Evolutionary conservation across 495 filamentous ascomycete genomes (phyloP), one percentile per base, ranked within the genome.

Genomic region (Aspergillus bertholletiae): DNA sequence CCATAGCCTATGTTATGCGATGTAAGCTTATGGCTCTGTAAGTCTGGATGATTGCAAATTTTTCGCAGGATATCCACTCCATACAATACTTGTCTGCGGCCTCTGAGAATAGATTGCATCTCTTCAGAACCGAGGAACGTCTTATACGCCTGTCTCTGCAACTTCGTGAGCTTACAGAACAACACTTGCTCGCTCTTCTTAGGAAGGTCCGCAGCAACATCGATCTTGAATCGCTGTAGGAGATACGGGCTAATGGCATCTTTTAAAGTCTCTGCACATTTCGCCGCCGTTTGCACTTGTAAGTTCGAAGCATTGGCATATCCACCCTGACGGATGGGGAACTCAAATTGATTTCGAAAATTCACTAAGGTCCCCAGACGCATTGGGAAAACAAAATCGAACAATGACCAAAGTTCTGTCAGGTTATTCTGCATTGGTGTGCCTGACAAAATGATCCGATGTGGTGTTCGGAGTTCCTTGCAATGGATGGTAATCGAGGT

Each of bases 341-440:
- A 84, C 63, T 96, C 94, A 52, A 97, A 97, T 50, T 93, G 84
- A 56, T 83, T 86, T 13, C 90, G 84, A 66, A 97, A 98, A 40
- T 85, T 86, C 27, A 96, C 88, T 13, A 98, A 79, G 0, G 88
- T 97, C 0, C 94, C 94, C 11, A 98, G 76, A 28, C 90, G 89
- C 89, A 97, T 96, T 0, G 94, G 94, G 60, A 88, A 96, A 51
- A 97, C 84, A 62, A 97, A 98, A 65, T 98, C 94, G 62, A 97
- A 96, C 7, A 98, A 73, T 0, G 91, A 96, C 94, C 94, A 98
- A 2, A 98, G 77, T 63, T 98, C 94, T n/a, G 88, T 81, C 12
- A 98, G 78, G 59, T 96, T 97, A 65, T 98, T 98, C 70, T 98
- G 94, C 79, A 98, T 96, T 1, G 94, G 94, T 1, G 94, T 98